Evolutionary conservation across 495 filamentous ascomycete genomes (phyloP), one percentile per base, ranked within the genome.

Genomic region (Talaromyces stipitatus): DNA sequence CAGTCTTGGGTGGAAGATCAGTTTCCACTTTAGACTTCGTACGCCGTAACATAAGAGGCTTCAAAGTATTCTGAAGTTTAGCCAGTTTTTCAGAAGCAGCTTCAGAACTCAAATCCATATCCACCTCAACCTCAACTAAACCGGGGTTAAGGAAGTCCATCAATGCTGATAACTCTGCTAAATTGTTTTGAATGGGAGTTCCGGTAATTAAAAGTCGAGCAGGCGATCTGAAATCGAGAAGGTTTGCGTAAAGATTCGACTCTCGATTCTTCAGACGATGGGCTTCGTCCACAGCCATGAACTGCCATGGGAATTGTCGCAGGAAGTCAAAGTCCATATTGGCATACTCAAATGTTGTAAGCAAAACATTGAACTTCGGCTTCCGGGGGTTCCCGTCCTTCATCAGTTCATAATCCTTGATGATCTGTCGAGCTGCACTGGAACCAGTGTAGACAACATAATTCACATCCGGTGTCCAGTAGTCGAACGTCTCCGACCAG

Each of bases 21-120:
- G 90, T 94, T 67, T 97, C 94, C 9, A 99, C 94, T 41, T 90
- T 95, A 60, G 94, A 89, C 70, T 99, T 99, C 8, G 94, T 96
- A 16, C 94, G 88, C n/a, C 94, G 88, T 38, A 99, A 75, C 78
- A 99, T 97, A 64, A 86, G 96, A 2, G 92, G 92, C 24, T 88
- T 80, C 62, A 97, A 91, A 3, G 86, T 78, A 5, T 79, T 73
- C 18, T 87, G 90, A 43, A 95, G 74, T 59, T 91, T 85, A 9
- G 78, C 80, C 22, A 89, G 72, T 62, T 90, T 88, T 55, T 80
- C 71, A 27, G 84, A 85, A 1, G 88, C 88, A 55, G 79, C 77
- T 46, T 87, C 84, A 2, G 84, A 81, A 56, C 82, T 78, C 24
- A 91, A 72, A 65, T 97, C 92, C 69, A 99, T 84, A 61, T 97